Conservation (phyloP, 352 stramenopile species). For the Globisporangium sylvaticum region DNA sequence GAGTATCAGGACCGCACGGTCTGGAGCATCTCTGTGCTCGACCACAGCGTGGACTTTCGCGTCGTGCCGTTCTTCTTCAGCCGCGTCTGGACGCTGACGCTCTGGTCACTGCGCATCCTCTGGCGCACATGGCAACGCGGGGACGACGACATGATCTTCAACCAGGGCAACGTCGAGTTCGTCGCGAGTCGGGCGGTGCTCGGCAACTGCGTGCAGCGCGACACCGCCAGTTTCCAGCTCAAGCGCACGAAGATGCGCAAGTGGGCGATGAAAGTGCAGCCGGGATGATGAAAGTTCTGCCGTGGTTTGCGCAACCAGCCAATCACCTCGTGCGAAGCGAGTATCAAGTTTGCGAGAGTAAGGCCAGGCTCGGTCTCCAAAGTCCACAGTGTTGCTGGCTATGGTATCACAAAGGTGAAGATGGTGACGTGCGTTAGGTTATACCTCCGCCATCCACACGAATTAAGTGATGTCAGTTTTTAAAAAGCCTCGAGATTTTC, state of each 20-base stretch:
- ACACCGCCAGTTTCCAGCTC: not conserved
- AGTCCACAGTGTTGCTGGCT: not conserved
- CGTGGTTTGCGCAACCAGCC: not conserved
- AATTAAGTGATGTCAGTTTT: not conserved
- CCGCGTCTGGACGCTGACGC: slow-evolving; percentile 5
- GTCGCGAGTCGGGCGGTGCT: not conserved
- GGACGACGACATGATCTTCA: not conserved
- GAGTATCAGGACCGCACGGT: not conserved
- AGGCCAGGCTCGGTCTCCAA: not conserved
- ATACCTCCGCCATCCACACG: not conserved
- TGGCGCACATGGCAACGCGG: not conserved
- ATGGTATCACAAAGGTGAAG: not conserved
- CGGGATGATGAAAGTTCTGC: not conserved
- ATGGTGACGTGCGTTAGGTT: not conserved
- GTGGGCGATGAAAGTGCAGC: not conserved
- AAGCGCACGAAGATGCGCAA: not conserved
- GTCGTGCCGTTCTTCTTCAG: not conserved
- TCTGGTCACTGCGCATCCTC: slow-evolving; percentile 5
- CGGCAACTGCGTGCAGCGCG: not conserved
- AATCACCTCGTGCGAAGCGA: too few relatives aligned
- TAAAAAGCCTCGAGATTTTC: too few relatives aligned
- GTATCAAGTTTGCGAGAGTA: not conserved
- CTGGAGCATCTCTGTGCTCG: not conserved
- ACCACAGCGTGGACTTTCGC: not conserved
- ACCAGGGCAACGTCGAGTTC: not conserved